A percentile compares a stretch with the other conserved stretches of the same genome.
phyloP scores from a whole-genome alignment of 2,329 filamentous ascomycete genomes.

The Colletotrichum orbiculare region DNA sequence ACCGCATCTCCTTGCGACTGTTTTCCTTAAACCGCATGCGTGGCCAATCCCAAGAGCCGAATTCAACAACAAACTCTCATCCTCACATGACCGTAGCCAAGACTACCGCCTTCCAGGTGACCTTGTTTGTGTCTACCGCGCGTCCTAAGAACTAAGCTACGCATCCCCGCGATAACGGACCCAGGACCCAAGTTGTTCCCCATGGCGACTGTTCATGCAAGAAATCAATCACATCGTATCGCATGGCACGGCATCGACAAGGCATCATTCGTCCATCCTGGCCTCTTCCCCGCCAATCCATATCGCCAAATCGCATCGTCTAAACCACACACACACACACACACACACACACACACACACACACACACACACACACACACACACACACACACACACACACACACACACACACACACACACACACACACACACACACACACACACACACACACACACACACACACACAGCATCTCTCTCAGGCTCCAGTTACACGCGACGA shows the following conservation, averaged over 20 bases:
- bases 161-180: not conserved
- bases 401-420: too few relatives aligned
- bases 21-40: constrained; percentile 4
- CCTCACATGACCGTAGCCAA: constrained; percentile 4
- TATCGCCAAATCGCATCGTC: constrained; percentile 24
- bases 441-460: too few relatives aligned
- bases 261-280: constrained; percentile 22
- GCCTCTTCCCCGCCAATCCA: constrained; percentile 30
- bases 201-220: constrained; percentile 25
- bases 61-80: constrained; percentile 29
- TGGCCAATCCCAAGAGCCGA: constrained; percentile 21
- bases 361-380: too few relatives aligned
- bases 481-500: too few relatives aligned
- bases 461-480: too few relatives aligned
- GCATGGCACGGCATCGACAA: constrained; percentile 17
- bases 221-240: constrained; percentile 15
- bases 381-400: too few relatives aligned
- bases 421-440: too few relatives aligned
- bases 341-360: too few relatives aligned
- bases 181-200: constrained; percentile 7
- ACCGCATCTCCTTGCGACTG: constrained; percentile 6
- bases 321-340: too few relatives aligned
- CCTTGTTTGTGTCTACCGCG: constrained; percentile 2
- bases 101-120: not conserved
- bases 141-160: not conserved